These are phyloP conservation scores for Yamadazyma mexicana DNA, from an alignment of 1,139 yeast genomes.

Conservation along the genomic window DNA sequence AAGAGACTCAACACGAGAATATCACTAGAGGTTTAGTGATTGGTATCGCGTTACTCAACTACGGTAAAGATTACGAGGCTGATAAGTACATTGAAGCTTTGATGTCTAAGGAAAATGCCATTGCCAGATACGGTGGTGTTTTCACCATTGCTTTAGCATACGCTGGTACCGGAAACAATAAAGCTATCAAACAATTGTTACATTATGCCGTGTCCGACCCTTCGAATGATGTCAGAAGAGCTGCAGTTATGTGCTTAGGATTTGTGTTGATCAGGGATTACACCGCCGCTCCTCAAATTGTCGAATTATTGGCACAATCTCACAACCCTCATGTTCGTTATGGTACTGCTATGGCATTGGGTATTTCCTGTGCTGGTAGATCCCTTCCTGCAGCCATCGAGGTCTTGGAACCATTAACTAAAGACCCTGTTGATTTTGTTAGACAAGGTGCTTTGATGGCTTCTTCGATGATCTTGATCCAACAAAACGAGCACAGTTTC, in stretches of 20 bases:
- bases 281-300: conserved; percentile 93
- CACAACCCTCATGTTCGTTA: conserved; percentile 98
- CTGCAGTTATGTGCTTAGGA: conserved; percentile 92
- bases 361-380: conserved; percentile 96
- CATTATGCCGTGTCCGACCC: conserved; percentile 97
- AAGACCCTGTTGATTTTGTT: conserved; percentile 95
- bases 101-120: conserved; percentile 74
- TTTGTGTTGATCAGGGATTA: conserved; percentile 88
- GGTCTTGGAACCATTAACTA: conserved; percentile 86
- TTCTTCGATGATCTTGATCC: conserved; percentile 86
- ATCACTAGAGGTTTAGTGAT: conserved; percentile 89
- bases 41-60: conserved; percentile 84
- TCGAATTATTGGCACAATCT: conserved; percentile 87
- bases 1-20: conserved; percentile 94
- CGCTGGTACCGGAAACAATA: conserved; percentile 92
- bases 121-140: conserved; percentile 94
- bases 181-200: conserved; percentile 79
- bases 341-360: conserved; percentile 97
- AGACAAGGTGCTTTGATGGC: conserved; percentile 98
- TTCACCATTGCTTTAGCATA: conserved; percentile 92
- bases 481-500: conserved; percentile 83
- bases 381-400: conserved; percentile 87
- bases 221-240: conserved; percentile 94
- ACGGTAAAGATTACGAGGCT: conserved; percentile 83
- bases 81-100: conserved; percentile 68